Percentiles rank a stretch among this genome's conserved stretches.
Conservation (phyloP, 805 yeast genomes). For the Saturnispora dispora region DNA sequence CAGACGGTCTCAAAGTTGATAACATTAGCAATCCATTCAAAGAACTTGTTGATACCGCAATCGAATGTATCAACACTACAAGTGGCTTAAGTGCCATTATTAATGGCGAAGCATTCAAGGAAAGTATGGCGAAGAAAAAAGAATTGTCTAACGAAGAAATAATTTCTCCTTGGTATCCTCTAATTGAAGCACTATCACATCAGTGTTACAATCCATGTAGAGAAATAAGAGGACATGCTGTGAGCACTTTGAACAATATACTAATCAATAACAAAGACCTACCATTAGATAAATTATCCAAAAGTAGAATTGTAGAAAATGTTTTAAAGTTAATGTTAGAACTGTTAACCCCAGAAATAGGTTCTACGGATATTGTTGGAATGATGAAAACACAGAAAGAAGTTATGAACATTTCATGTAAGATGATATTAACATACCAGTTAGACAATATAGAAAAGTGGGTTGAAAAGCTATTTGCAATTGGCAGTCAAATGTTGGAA, state of each 20-base stretch:
- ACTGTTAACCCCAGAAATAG: constrained; percentile 56
- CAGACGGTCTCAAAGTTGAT: constrained; percentile 36
- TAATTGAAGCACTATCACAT: constrained; percentile 75
- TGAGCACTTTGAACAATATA: constrained; percentile 47
- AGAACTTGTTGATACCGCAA: constrained; percentile 48
- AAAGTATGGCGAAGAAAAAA: constrained; percentile 25
- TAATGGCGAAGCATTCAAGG: constrained; percentile 24
- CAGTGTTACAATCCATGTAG: constrained; percentile 87
- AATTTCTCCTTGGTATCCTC: constrained; percentile 40
- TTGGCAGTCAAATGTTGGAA: constrained; percentile 21
- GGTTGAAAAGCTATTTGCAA: constrained; percentile 21
- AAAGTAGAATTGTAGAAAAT: constrained; percentile 55
- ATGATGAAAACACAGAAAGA: constrained; percentile 60
- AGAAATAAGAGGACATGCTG: constrained; percentile 60
- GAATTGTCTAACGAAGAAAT: constrained; percentile 8
- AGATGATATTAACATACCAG: constrained; percentile 32
- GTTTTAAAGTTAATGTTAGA: constrained; percentile 69
- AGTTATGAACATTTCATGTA: constrained; percentile 58
- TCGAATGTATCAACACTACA: constrained; percentile 55
- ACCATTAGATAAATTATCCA: constrained; percentile 30
- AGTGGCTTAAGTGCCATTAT: constrained; percentile 36
- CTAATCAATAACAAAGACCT: constrained; percentile 32
- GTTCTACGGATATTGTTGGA: constrained; percentile 50
- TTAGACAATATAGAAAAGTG: constrained; percentile 19
- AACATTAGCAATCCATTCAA: constrained; percentile 39